phyloP scores from a whole-genome alignment of 305 asterid species.

The Solanum hybrid region DNA sequence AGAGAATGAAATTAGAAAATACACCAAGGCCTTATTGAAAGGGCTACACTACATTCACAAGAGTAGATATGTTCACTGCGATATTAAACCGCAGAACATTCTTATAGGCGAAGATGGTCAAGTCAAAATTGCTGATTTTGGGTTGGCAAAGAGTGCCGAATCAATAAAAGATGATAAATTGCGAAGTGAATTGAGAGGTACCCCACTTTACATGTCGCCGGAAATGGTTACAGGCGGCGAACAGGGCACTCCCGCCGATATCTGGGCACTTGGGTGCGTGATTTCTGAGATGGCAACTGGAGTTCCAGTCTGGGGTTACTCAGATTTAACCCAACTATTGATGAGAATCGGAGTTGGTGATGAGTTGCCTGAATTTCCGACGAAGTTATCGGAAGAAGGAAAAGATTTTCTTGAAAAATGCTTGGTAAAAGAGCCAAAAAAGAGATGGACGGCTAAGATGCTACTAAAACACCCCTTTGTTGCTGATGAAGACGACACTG shows the following conservation, averaged over 20 bases:
- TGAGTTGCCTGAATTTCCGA: slow-evolving; percentile 48
- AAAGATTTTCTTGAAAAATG: slow-evolving; percentile 48
- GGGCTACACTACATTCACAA: slow-evolving; percentile 44
- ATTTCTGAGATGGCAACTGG: slow-evolving; percentile 30
- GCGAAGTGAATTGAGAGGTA: slow-evolving; percentile 42
- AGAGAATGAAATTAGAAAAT: slow-evolving; percentile 27
- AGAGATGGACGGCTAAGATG: slow-evolving; percentile 93
- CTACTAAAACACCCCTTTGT: slow-evolving; percentile 58
- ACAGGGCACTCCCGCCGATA: slow-evolving; percentile 22
- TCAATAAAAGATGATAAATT: neutral
- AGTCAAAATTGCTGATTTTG: slow-evolving; percentile 54
- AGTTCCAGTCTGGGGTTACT: slow-evolving; percentile 36
- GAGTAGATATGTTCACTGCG: slow-evolving; percentile 57
- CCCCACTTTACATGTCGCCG: slow-evolving; percentile 69
- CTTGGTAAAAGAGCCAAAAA: slow-evolving; percentile 40
- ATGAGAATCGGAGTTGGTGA: slow-evolving; percentile 54
- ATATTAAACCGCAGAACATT: slow-evolving; percentile 54
- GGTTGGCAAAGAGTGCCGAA: slow-evolving; percentile 37
- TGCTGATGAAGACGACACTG: slow-evolving; percentile 3
- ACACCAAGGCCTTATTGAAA: slow-evolving; percentile 32
- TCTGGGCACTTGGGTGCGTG: slow-evolving; percentile 41
- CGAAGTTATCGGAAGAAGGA: slow-evolving; percentile 41
- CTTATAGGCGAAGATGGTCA: slow-evolving; percentile 28
- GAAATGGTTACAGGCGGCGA: slow-evolving; percentile 32
- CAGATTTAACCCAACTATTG: slow-evolving; percentile 35